Evolutionary conservation across 805 yeast genomes (phyloP).

Genomic region (Pichia thaimueangensis): DNA sequence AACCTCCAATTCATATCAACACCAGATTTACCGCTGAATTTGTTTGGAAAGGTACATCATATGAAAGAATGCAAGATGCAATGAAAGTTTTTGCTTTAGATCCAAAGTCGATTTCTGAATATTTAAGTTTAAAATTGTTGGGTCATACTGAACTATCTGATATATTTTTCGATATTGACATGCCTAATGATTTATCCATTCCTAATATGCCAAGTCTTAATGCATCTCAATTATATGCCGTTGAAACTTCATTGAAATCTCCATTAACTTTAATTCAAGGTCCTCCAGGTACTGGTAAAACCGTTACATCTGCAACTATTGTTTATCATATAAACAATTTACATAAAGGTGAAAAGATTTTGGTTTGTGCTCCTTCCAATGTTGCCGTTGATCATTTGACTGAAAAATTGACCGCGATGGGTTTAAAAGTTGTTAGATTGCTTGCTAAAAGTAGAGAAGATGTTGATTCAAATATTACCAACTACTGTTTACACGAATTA

Average conservation of each 20-base stretch:
- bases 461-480: constrained; percentile 56
- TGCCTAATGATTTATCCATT: constrained; percentile 58
- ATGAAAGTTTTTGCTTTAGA: constrained; percentile 64
- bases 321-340: constrained; percentile 65
- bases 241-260: constrained; percentile 55
- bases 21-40: constrained; percentile 77
- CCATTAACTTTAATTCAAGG: constrained; percentile 87
- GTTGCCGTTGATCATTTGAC: constrained; percentile 93
- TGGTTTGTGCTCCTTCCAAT: constrained; percentile 94
- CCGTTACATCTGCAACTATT: constrained; percentile 87
- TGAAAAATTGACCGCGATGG: constrained; percentile 58
- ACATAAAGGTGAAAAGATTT: constrained; percentile 49
- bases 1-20: constrained; percentile 54
- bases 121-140: constrained; percentile 66
- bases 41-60: constrained; percentile 84
- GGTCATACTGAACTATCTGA: constrained; percentile 75
- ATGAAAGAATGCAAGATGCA: constrained; percentile 78
- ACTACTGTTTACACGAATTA: constrained; percentile 50
- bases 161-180: constrained; percentile 50
- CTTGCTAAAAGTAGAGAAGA: constrained; percentile 77
- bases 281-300: constrained; percentile 96
- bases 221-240: constrained; percentile 74
- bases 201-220: constrained; percentile 68
- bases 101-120: constrained; percentile 62
- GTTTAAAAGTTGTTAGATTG: constrained; percentile 71